A percentile compares a stretch with the other conserved stretches of the same genome.
Evolutionary conservation across 768 basidiomycete species (phyloP).

Genomic region (Rhodotorula kratochvilovae): DNA sequence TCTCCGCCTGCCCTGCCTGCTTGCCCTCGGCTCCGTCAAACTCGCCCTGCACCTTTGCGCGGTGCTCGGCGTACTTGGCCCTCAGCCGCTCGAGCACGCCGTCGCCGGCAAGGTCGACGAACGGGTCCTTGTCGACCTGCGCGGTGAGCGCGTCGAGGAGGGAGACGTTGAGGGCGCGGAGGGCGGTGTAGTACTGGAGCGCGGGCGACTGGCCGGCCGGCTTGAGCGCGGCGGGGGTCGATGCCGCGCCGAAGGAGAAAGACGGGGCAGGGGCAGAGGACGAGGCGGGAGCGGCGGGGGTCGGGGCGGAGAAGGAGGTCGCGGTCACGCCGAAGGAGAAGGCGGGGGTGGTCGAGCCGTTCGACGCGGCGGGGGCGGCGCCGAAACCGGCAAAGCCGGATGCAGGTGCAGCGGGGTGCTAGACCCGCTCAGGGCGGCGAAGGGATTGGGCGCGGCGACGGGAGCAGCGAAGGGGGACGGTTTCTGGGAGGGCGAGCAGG

Average conservation of each 20-base stretch:
- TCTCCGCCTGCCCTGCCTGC: neutral
- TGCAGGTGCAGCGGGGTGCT: neutral
- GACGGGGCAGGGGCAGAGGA: neutral
- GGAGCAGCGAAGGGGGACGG: conserved; percentile 11
- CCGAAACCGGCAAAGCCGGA: neutral
- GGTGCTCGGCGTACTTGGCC: conserved; percentile 26
- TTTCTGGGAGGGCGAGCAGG: neutral
- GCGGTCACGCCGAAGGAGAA: conserved; percentile 14
- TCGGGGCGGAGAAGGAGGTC: conserved; percentile 7
- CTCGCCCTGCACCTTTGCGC: conserved; percentile 17
- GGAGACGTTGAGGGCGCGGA: conserved; percentile 32
- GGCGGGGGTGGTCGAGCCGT: neutral
- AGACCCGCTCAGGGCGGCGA: neutral
- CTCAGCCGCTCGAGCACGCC: conserved; percentile 7
- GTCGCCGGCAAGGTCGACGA: conserved; percentile 17
- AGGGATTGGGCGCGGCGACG: neutral
- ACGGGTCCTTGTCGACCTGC: conserved; percentile 29
- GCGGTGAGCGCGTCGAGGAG: conserved; percentile 21
- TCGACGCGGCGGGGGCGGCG: neutral
- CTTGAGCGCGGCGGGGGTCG: neutral
- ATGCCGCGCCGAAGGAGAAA: neutral
- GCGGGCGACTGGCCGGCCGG: neutral
- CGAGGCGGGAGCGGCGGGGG: neutral
- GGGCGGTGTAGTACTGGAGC: conserved; percentile 31
- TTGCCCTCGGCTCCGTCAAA: neutral